Base-by-base conservation (phyloP, 2,329 filamentous ascomycete species). In the Ophiostoma angusticollis region DNA sequence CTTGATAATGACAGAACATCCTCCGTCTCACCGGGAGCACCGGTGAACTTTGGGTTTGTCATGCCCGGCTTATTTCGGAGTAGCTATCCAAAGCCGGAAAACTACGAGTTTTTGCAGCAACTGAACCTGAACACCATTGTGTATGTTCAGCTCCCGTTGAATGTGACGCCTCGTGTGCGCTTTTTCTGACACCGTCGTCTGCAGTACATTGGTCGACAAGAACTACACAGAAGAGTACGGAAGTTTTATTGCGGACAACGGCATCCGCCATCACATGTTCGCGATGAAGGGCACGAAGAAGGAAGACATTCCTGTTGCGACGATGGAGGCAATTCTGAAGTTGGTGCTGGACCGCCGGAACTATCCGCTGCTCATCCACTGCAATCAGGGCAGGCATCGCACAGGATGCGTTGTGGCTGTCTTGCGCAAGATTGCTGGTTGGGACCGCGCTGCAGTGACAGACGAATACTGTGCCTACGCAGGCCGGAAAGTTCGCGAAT, bases 301-400 rank as follows among this genome's bases (percentile, higher is more conserved):
- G 50, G 67, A 79, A 39, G 68, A 69, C 8, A 84, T 84, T 25
- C 72, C 80, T 1, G 54, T 74, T 7, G 58, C 65, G 31, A 74
- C 77, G 19, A 84, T 94, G 69, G 68, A 71, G 45, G 63, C 72
- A 7, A 84, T 89, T 32, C 67, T 93, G 18, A 64, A 72, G 11
- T 62, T 89, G 30, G 70, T 89, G 29, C 66, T 89, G 38, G 73
- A 93, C 52, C 70, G 70, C 35, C 60, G 67, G 24, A 85, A 93
- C 46, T 78, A 91, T 48, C 87, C 87, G 0, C 59, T 95, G 9
- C 67, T 94, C 28, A 72, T 95, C 33, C 87, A 95, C 58, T 95
- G 87, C 68, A 95, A 94, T 55, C 87, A 93, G 50, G 87, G 87
- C 54, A 91, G 79, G 70, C 87, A 95, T 54, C 80, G 87, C 42